phyloP scores from a whole-genome alignment of 1,139 yeast species.

The Pichia sp. region DNA sequence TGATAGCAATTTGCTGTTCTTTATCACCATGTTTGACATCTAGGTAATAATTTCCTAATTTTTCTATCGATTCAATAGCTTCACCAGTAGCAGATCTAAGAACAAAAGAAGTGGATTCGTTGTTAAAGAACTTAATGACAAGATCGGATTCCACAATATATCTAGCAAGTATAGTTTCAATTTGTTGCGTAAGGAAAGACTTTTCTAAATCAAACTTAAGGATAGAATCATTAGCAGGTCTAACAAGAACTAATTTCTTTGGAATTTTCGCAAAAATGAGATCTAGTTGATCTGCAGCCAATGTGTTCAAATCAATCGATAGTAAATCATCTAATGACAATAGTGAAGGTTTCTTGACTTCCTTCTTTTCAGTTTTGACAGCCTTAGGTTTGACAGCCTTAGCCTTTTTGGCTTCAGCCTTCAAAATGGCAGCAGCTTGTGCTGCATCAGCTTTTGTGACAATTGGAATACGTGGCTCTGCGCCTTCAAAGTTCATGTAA shows the following conservation, averaged over 20 bases:
- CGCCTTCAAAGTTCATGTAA: slow-evolving; percentile 28
- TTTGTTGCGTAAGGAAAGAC: slow-evolving; percentile 3
- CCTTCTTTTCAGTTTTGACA: slow-evolving; percentile 8
- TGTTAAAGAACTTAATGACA: slow-evolving; percentile 10
- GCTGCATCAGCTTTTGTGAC: slow-evolving; percentile 28
- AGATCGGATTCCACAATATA: slow-evolving; percentile 14
- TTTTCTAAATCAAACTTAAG: slow-evolving; percentile 15
- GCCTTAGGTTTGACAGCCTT: slow-evolving; percentile 8
- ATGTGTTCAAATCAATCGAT: slow-evolving; percentile 16
- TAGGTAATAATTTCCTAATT: slow-evolving; percentile 18
- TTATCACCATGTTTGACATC: slow-evolving; percentile 12
- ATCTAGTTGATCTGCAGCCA: slow-evolving; percentile 14
- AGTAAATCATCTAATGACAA: slow-evolving; percentile 22
- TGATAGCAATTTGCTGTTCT: slow-evolving; percentile 13
- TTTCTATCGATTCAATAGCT: slow-evolving; percentile 9
- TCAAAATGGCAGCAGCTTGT: slow-evolving; percentile 13
- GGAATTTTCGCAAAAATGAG: slow-evolving; percentile 18
- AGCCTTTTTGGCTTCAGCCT: slow-evolving; percentile 7
- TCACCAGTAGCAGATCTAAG: slow-evolving; percentile 9
- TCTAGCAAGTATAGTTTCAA: slow-evolving; percentile 11
- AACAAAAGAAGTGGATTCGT: slow-evolving; percentile 7
- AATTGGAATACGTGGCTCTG: slow-evolving; percentile 55
- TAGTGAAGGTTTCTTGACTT: slow-evolving; percentile 1
- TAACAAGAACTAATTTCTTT: slow-evolving; percentile 18
- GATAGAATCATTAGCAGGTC: slow-evolving; percentile 12